Percentiles rank a stretch among this genome's conserved stretches.
These are phyloP conservation scores for Solanum arcanum DNA, from an alignment of 257 asterid species.

Conservation along the genomic window DNA sequence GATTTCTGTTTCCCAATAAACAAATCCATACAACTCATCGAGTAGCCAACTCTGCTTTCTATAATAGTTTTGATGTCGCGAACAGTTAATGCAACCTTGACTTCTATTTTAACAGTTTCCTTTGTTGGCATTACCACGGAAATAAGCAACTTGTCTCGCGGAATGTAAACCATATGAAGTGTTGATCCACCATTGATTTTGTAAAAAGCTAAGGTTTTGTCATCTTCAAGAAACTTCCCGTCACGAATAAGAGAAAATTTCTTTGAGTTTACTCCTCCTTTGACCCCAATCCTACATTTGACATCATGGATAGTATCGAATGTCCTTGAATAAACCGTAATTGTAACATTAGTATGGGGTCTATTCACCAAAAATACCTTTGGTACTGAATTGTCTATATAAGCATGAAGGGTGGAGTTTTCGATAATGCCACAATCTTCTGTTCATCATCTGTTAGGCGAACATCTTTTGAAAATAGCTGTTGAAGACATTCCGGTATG, in stretches of 20 bases:
- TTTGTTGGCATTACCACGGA: neutral
- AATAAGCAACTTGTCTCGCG: neutral
- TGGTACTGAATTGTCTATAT: neutral
- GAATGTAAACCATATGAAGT: conserved; percentile 6
- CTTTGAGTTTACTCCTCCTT: neutral
- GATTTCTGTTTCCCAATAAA: neutral
- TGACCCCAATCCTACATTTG: conserved; percentile 1
- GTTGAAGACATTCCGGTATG: neutral
- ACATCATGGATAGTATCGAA: conserved; percentile 8
- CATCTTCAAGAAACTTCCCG: conserved; percentile 7
- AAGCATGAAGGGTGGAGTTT: conserved; percentile 4
- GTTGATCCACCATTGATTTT: neutral
- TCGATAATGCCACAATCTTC: conserved; percentile 4
- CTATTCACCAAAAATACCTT: neutral
- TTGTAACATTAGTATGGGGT: neutral
- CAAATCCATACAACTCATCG: neutral
- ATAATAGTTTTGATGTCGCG: conserved; percentile 4
- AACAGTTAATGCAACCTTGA: neutral
- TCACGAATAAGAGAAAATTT: conserved; percentile 1
- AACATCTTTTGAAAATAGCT: neutral
- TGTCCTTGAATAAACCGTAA: conserved; percentile 1
- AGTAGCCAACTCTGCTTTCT: conserved; percentile 6
- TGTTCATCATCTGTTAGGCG: conserved; percentile 1
- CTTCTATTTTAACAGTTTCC: neutral
- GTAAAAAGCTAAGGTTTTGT: conserved; percentile 3